These are phyloP conservation scores for Ilyonectria destructans DNA, from an alignment of 2,329 filamentous ascomycete species.

Conservation along the genomic window DNA sequence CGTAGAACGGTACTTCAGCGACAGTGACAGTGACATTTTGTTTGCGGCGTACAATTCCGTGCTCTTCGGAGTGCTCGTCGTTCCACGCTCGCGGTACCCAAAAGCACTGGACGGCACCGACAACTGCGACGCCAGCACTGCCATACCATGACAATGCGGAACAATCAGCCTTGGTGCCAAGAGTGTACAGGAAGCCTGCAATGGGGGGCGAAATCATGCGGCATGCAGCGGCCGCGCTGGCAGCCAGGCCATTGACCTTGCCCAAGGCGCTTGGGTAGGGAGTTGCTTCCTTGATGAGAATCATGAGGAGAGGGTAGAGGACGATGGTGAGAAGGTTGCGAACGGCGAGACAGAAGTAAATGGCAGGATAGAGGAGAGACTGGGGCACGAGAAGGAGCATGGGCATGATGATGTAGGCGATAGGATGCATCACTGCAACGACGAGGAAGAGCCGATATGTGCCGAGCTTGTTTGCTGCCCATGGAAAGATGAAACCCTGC, in stretches of 20 bases:
- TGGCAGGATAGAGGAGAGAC: slow-evolving; percentile 67
- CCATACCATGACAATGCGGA: slow-evolving; percentile 77
- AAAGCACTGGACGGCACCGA: slow-evolving; percentile 75
- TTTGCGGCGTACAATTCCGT: slow-evolving; percentile 39
- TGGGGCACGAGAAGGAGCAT: slow-evolving; percentile 70
- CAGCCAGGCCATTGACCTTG: slow-evolving; percentile 77
- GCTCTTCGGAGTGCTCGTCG: slow-evolving; percentile 51
- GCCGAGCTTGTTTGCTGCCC: slow-evolving; percentile 72
- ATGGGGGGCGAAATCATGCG: slow-evolving; percentile 78
- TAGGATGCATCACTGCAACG: slow-evolving; percentile 73
- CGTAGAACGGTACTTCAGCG: slow-evolving; percentile 53
- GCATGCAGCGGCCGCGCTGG: slow-evolving; percentile 77
- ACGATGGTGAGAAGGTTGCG: slow-evolving; percentile 76
- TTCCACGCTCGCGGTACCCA: slow-evolving; percentile 59
- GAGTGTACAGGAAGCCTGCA: slow-evolving; percentile 74
- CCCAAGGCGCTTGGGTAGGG: slow-evolving; percentile 71
- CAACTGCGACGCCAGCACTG: slow-evolving; percentile 69
- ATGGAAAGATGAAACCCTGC: slow-evolving; percentile 74
- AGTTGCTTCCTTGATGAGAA: slow-evolving; percentile 78
- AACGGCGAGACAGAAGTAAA: slow-evolving; percentile 72
- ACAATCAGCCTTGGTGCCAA: slow-evolving; percentile 73
- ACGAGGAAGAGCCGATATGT: slow-evolving; percentile 73
- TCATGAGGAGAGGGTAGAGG: slow-evolving; percentile 77
- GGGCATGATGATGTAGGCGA: slow-evolving; percentile 75
- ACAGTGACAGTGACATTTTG: slow-evolving; percentile 38